A percentile compares a stretch with the other conserved stretches of the same genome.
Conservation (phyloP, 2,329 filamentous ascomycete genomes). For the Ceratocystis alfenasii region DNA sequence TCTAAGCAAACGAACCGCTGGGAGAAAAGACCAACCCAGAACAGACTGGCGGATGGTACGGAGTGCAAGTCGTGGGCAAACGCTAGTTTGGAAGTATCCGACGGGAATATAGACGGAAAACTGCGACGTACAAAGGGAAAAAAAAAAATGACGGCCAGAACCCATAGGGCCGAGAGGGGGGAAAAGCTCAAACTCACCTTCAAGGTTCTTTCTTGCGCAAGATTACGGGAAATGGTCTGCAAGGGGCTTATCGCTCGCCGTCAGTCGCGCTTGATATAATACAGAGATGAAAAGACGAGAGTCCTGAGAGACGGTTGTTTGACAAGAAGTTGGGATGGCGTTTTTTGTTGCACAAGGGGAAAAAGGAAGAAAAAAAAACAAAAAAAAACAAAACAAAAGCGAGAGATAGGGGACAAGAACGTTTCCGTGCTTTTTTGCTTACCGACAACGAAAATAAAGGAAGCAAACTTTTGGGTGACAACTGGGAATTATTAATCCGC, state of each 20-base stretch:
- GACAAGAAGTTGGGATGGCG: neutral
- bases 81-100: neutral
- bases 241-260: neutral
- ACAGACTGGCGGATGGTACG: neutral
- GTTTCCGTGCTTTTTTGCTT: neutral
- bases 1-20: neutral
- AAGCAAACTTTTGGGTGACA: conserved; percentile 16
- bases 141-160: neutral
- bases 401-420: neutral
- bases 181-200: conserved; percentile 15
- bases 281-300: neutral
- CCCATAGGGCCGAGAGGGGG: neutral
- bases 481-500: conserved; percentile 14
- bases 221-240: neutral
- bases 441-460: conserved; percentile 1
- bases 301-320: neutral
- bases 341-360: neutral
- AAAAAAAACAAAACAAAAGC: neutral
- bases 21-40: neutral
- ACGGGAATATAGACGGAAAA: neutral
- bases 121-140: neutral
- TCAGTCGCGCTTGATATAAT: conserved; percentile 5
- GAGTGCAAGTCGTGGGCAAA: neutral
- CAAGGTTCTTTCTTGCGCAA: conserved; percentile 16
- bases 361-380: neutral